phyloP scores from a whole-genome alignment of 1,139 yeast genomes.

The Kodamaea anthophila region DNA sequence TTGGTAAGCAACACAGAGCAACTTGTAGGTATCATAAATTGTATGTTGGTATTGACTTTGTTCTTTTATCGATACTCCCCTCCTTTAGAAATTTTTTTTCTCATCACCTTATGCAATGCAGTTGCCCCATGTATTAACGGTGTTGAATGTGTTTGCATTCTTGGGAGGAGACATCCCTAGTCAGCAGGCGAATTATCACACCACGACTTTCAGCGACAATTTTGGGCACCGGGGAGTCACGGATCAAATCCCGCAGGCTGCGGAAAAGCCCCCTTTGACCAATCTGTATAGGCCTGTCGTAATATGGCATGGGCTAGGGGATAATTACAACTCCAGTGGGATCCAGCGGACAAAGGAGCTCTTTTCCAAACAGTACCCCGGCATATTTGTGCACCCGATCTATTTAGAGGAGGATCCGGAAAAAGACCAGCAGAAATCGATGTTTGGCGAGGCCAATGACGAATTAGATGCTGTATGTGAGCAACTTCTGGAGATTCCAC shows the following conservation, averaged over 20 bases:
- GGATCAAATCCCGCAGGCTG: background rate
- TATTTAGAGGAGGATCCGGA: slow-evolving; percentile 43
- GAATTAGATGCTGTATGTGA: slow-evolving; percentile 33
- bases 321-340: slow-evolving; percentile 59
- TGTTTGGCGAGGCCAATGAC: slow-evolving; percentile 55
- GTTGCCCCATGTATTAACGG: slow-evolving; percentile 7
- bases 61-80: too few relatives aligned
- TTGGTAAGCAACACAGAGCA: too few relatives aligned
- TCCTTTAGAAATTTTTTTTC: too few relatives aligned
- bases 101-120: too few relatives aligned
- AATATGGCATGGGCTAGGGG: slow-evolving; percentile 85
- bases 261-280: too few relatives aligned
- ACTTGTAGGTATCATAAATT: too few relatives aligned
- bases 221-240: background rate
- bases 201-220: background rate
- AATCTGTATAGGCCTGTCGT: slow-evolving; percentile 45
- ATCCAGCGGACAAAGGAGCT: slow-evolving; percentile 43
- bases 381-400: slow-evolving; percentile 47
- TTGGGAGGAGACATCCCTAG: slow-evolving; percentile 6
- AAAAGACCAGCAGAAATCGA: slow-evolving; percentile 48
- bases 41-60: too few relatives aligned
- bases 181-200: slow-evolving; percentile 1
- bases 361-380: slow-evolving; percentile 44
- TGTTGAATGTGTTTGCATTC: slow-evolving; percentile 7
- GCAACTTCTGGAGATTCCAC: slow-evolving; percentile 32